A percentile compares a stretch with the other conserved stretches of the same genome.
Conservation (phyloP, 495 filamentous ascomycete genomes). For the Penicillium flavigenum region DNA sequence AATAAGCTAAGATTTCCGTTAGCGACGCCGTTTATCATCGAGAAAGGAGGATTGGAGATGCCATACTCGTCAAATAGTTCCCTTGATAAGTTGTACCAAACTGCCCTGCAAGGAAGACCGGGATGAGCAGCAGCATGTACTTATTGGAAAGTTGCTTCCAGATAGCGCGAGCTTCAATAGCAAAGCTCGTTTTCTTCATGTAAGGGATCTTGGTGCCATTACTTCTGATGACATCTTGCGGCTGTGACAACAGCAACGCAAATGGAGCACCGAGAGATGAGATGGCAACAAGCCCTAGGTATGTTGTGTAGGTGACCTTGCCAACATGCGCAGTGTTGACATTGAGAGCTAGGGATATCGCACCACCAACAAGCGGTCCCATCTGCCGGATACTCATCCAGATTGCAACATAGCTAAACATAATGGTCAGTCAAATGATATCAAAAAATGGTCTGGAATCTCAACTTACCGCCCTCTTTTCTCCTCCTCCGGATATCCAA, state of each 20-base stretch:
- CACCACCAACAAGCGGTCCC: conserved; percentile 54
- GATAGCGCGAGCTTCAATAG: conserved; percentile 46
- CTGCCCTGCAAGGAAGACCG: conserved; percentile 53
- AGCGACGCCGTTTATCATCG: not conserved
- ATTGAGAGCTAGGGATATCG: conserved; percentile 58
- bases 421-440: not conserved
- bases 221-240: conserved; percentile 52
- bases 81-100: conserved; percentile 56
- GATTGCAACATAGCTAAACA: conserved; percentile 42
- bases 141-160: conserved; percentile 46
- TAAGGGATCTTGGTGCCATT: conserved; percentile 47
- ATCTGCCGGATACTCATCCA: conserved; percentile 59
- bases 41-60: not conserved
- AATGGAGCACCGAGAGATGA: conserved; percentile 54
- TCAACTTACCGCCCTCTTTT: conserved; percentile 47
- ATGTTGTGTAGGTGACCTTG: conserved; percentile 55
- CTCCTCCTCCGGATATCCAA: conserved; percentile 55
- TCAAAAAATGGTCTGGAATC: no score
- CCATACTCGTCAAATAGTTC: conserved; percentile 52
- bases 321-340: conserved; percentile 43
- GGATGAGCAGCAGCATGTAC: conserved; percentile 53
- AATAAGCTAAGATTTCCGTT: conserved; percentile 43
- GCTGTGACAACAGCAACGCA: conserved; percentile 51
- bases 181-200: conserved; percentile 41
- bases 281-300: conserved; percentile 53